A percentile compares a stretch with the other conserved stretches of the same genome.
phyloP scores from a whole-genome alignment of 2,329 filamentous ascomycete genomes.

The Aspergillus sp. region DNA sequence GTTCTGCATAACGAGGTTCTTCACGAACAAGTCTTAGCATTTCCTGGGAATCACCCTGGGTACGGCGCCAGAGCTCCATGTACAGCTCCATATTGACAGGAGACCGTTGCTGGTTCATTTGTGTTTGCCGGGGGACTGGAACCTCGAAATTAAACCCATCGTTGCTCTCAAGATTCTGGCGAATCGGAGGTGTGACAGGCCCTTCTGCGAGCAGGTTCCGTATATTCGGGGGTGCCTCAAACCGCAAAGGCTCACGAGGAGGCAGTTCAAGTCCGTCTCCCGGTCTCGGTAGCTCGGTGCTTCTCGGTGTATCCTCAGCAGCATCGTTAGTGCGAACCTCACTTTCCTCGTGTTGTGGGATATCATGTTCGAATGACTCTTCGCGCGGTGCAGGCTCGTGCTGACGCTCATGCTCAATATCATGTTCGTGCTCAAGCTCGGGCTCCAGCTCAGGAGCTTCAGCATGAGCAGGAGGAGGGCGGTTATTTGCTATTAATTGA shows the following conservation, averaged over 20 bases:
- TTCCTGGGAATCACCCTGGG: conserved; percentile 58
- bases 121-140: conserved; percentile 8
- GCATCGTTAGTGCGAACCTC: conserved; percentile 13
- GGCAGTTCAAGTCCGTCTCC: conserved; percentile 8
- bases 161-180: conserved; percentile 5
- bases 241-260: conserved; percentile 8
- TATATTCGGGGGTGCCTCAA: background rate
- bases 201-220: conserved; percentile 2
- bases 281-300: conserved; percentile 9
- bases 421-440: conserved; percentile 8
- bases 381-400: conserved; percentile 13
- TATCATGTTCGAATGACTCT: conserved; percentile 14
- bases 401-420: too few relatives aligned
- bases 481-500: conserved; percentile 44
- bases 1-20: conserved; percentile 58
- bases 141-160: conserved; percentile 9
- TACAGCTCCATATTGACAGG: conserved; percentile 49
- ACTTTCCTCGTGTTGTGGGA: background rate
- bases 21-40: conserved; percentile 63
- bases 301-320: conserved; percentile 1
- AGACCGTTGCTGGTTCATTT: conserved; percentile 20
- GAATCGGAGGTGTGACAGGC: background rate
- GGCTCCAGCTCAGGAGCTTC: conserved; percentile 17
- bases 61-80: conserved; percentile 59
- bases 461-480: conserved; percentile 25